These are phyloP conservation scores for Clarireedia monteithiana DNA, from an alignment of 2,329 filamentous ascomycete genomes.

Conservation along the genomic window DNA sequence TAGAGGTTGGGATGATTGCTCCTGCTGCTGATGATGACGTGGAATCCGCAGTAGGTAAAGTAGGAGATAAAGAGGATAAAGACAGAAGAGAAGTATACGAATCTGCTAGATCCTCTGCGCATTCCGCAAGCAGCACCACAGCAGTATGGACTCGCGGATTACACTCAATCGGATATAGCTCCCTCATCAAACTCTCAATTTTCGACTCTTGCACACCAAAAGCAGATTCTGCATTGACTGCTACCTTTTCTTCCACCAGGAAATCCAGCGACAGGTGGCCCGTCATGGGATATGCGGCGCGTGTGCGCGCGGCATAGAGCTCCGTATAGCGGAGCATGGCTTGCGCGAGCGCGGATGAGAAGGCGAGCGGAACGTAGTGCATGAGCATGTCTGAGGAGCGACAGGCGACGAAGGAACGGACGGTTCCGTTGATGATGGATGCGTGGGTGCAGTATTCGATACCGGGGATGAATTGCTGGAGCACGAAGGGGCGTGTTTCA, in stretches of 20 bases:
- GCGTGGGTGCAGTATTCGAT: slow-evolving; percentile 68
- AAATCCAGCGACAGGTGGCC: slow-evolving; percentile 58
- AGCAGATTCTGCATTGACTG: not conserved
- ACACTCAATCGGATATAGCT: slow-evolving; percentile 61
- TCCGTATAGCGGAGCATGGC: slow-evolving; percentile 60
- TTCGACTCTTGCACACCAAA: not conserved
- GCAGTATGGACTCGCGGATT: slow-evolving; percentile 65
- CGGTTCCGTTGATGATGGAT: slow-evolving; percentile 54
- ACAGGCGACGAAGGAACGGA: slow-evolving; percentile 61
- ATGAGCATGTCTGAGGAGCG: slow-evolving; percentile 45
- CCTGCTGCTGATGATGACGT: not conserved
- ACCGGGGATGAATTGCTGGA: slow-evolving; percentile 58
- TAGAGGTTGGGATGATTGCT: not conserved
- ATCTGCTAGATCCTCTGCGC: slow-evolving; percentile 35
- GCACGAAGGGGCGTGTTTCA: slow-evolving; percentile 45
- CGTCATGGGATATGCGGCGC: slow-evolving; percentile 38
- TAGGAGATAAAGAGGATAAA: not conserved
- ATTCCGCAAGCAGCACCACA: slow-evolving; percentile 45
- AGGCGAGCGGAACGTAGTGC: slow-evolving; percentile 55
- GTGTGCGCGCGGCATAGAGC: slow-evolving; percentile 37
- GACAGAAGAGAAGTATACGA: slow-evolving; percentile 43
- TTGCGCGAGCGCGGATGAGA: slow-evolving; percentile 43
- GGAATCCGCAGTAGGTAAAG: too few relatives aligned
- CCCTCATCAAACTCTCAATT: slow-evolving; percentile 27
- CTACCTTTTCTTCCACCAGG: not conserved